Conservation (phyloP, 257 asterid genomes). For the Linaria vulgaris region DNA sequence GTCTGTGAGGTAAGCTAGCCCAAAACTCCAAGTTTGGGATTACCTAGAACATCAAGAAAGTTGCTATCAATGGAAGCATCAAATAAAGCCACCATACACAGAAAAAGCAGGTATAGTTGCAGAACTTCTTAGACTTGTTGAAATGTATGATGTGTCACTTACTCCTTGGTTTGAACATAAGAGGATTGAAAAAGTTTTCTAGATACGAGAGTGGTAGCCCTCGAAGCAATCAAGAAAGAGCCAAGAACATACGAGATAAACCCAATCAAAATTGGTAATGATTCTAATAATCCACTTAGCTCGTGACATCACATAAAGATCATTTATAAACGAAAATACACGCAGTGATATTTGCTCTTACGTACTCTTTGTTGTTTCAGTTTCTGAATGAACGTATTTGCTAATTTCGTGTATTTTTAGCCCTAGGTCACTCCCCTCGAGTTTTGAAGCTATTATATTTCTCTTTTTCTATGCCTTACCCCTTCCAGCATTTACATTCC, state of each 20-base stretch:
- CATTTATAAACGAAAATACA: neutral
- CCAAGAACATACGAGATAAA: neutral
- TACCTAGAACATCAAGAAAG: slow-evolving; percentile 46
- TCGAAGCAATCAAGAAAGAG: neutral
- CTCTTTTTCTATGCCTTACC: neutral
- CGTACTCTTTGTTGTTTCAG: neutral
- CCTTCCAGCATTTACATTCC: neutral
- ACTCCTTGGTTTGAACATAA: neutral
- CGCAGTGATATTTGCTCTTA: neutral
- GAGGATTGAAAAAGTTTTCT: neutral
- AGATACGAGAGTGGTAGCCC: neutral
- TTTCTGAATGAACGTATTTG: neutral
- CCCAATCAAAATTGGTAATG: too few species aligned
- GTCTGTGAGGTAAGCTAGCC: slow-evolving; percentile 78
- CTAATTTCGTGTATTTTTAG: neutral
- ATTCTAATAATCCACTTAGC: slow-evolving; percentile 8
- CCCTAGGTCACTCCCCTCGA: neutral
- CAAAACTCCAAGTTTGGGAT: slow-evolving; percentile 92
- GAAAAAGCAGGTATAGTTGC: slow-evolving; percentile 9
- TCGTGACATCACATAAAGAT: neutral
- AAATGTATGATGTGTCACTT: neutral
- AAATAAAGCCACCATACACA: slow-evolving; percentile 9
- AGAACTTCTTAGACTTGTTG: neutral
- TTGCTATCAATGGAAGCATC: slow-evolving; percentile 16
- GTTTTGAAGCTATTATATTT: too few species aligned